These are phyloP conservation scores for Fomitopsis serialis DNA, from an alignment of 768 basidiomycete genomes.

Conservation along the genomic window DNA sequence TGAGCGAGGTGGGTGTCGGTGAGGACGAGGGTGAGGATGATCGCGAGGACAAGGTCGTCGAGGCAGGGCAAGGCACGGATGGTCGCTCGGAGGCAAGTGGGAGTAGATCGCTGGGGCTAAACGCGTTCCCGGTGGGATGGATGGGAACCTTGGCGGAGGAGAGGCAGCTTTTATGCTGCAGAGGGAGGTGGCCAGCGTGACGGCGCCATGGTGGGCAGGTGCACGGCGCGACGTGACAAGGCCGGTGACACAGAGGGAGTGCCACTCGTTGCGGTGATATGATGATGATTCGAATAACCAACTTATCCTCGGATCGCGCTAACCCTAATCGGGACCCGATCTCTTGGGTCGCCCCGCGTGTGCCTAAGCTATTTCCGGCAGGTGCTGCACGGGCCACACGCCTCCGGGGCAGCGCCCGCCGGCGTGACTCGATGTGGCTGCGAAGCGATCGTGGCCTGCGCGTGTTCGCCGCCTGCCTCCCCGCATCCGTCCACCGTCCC, in stretches of 20 bases:
- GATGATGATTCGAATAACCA: not conserved
- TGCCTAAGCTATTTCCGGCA: not conserved
- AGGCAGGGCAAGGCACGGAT: no score
- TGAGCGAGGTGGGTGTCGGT: not conserved
- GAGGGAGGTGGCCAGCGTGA: not conserved
- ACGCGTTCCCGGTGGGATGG: not conserved
- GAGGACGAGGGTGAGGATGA: conserved; percentile 2
- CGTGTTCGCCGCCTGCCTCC: not conserved
- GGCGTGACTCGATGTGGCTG: not conserved
- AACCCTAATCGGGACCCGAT: not conserved
- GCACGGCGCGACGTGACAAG: not conserved
- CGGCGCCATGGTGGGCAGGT: not conserved
- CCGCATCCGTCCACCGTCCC: no score
- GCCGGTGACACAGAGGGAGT: not conserved
- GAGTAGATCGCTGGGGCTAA: not conserved
- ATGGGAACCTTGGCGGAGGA: not conserved
- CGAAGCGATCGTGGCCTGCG: not conserved
- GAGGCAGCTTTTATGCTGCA: conserved; percentile 10
- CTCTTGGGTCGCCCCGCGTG: not conserved
- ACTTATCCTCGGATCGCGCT: not conserved
- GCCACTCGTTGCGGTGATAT: not conserved
- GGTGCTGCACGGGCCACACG: not conserved
- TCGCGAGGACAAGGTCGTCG: not conserved
- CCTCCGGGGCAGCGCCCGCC: not conserved
- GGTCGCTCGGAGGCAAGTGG: not conserved